Conservation (phyloP, 2,329 filamentous ascomycete genomes). For the Diaporthe vexans region DNA sequence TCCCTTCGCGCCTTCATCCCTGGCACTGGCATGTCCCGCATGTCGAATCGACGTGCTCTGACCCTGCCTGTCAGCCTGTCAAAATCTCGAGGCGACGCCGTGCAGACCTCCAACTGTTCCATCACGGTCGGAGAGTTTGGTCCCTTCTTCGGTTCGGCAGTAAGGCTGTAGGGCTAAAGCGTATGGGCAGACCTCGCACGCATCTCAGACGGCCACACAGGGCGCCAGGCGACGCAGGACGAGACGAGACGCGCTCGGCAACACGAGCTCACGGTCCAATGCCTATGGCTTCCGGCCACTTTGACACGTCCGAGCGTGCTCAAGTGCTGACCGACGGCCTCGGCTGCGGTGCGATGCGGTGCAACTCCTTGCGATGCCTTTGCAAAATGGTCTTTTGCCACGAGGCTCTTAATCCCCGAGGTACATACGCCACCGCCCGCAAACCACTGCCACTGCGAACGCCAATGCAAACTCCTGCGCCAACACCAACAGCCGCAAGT, state of each 20-base stretch:
- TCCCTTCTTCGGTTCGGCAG: slow-evolving; percentile 6
- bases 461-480: background rate
- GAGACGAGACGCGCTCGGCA: slow-evolving; percentile 14
- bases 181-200: background rate
- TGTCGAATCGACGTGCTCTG: slow-evolving; percentile 20
- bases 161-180: slow-evolving; percentile 21
- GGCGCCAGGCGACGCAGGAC: background rate
- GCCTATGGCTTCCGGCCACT: background rate
- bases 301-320: slow-evolving; percentile 25
- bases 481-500: background rate
- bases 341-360: background rate
- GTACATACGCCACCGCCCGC: background rate
- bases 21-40: background rate
- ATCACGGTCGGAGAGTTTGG: slow-evolving; percentile 19
- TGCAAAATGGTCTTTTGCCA: background rate
- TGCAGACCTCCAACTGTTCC: slow-evolving; percentile 6
- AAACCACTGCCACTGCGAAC: slow-evolving; percentile 5
- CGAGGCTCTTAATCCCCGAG: background rate
- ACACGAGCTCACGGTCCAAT: background rate
- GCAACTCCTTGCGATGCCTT: slow-evolving; percentile 12
- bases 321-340: slow-evolving; percentile 15
- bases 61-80: slow-evolving; percentile 3
- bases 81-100: background rate
- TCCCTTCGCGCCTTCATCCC: background rate
- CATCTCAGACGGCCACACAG: background rate